Conservation (phyloP, 805 yeast species). For the Candida stauntonica region DNA sequence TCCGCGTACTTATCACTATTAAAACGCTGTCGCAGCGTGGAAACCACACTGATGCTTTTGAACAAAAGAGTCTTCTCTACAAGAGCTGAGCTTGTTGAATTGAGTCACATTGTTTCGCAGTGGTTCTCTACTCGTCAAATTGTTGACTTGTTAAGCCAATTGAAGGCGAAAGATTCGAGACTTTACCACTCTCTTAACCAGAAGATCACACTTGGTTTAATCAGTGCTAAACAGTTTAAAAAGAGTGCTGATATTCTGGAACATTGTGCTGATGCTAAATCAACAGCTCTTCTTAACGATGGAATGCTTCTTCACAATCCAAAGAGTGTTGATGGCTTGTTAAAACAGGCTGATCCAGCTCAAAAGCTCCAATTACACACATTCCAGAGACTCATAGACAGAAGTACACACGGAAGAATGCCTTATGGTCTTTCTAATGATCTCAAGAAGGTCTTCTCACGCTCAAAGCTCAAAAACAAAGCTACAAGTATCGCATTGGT, state of each 20-base stretch:
- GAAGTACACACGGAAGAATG: slow-evolving; percentile 2
- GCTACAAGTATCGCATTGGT: slow-evolving; percentile 5
- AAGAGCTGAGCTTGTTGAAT: slow-evolving; percentile 2
- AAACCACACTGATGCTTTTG: background rate
- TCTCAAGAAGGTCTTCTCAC: slow-evolving; percentile 2
- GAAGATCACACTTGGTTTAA: slow-evolving; percentile 7
- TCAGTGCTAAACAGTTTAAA: slow-evolving; percentile 1
- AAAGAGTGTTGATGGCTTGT: background rate
- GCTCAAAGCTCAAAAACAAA: slow-evolving; percentile 4
- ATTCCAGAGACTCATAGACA: slow-evolving; percentile 6
- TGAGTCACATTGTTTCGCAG: slow-evolving; percentile 3
- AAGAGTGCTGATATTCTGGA: slow-evolving; percentile 1
- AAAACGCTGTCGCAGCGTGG: slow-evolving; percentile 3
- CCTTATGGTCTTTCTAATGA: slow-evolving; percentile 3
- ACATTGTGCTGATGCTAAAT: slow-evolving; percentile 1
- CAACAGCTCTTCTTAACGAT: slow-evolving; percentile 5
- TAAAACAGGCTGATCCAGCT: background rate
- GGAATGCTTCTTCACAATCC: slow-evolving; percentile 5
- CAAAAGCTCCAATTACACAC: slow-evolving; percentile 6
- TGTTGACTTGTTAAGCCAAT: slow-evolving; percentile 1
- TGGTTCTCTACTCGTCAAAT: slow-evolving; percentile 7
- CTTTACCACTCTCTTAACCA: slow-evolving; percentile 11
- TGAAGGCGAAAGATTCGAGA: background rate
- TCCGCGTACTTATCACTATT: slow-evolving; percentile 1
- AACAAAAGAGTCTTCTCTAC: background rate